A percentile compares a stretch with the other conserved stretches of the same genome.
These are phyloP conservation scores for Didymella exigua DNA, from an alignment of 2,329 filamentous ascomycete genomes.

Conservation along the genomic window DNA sequence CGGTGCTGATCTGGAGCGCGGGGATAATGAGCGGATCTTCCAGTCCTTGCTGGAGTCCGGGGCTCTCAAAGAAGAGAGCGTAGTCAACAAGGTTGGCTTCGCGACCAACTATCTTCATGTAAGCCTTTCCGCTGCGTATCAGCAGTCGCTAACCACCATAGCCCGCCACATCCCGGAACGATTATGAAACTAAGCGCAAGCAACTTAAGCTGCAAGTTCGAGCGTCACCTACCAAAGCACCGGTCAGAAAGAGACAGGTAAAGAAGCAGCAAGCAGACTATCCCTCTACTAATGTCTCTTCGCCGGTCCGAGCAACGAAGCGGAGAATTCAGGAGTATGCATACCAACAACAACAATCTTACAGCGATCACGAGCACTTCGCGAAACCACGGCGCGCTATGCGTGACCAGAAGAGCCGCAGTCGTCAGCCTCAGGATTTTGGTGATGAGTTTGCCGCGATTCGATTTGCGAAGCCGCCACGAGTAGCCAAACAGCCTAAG, in stretches of 20 bases:
- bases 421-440: slow-evolving; percentile 46
- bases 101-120: slow-evolving; percentile 75
- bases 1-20: slow-evolving; percentile 71
- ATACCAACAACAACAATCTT: slow-evolving; percentile 33
- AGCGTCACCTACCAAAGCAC: slow-evolving; percentile 51
- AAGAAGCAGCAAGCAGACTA: slow-evolving; percentile 52
- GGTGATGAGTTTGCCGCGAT: slow-evolving; percentile 54
- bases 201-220: slow-evolving; percentile 61
- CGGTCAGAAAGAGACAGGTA: slow-evolving; percentile 23
- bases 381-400: slow-evolving; percentile 27
- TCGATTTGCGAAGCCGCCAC: slow-evolving; percentile 42
- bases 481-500: slow-evolving; percentile 44
- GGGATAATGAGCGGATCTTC: slow-evolving; percentile 84
- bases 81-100: slow-evolving; percentile 68
- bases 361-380: slow-evolving; percentile 36
- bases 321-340: slow-evolving; percentile 39
- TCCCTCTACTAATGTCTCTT: slow-evolving; percentile 72
- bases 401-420: slow-evolving; percentile 35
- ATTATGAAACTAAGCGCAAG: slow-evolving; percentile 49
- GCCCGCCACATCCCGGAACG: slow-evolving; percentile 52
- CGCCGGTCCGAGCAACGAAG: slow-evolving; percentile 60
- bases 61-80: slow-evolving; percentile 73
- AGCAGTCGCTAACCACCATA: slow-evolving; percentile 28
- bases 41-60: slow-evolving; percentile 75
- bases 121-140: slow-evolving; percentile 39